phyloP scores from a whole-genome alignment of 140 eudicot genomes.

The Cichorium intybus region DNA sequence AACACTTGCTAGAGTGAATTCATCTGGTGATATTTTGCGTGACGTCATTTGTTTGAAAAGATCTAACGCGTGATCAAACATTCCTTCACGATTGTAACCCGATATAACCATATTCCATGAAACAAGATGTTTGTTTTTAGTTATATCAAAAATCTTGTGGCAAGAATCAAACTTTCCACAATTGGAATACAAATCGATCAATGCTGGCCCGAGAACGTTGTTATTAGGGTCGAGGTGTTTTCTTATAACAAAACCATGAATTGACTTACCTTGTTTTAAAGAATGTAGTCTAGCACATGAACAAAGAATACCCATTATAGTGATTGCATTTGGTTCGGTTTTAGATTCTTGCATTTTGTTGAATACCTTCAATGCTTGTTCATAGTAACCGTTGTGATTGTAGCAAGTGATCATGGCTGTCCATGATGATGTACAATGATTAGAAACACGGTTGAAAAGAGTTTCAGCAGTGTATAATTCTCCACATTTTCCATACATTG shows the following conservation, averaged over 20 bases:
- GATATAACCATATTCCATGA: constrained; percentile 81
- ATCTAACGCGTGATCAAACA: constrained; percentile 45
- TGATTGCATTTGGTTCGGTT: constrained; percentile 59
- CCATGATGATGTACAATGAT: constrained; percentile 45
- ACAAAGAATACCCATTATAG: constrained; percentile 58
- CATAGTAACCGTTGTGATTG: constrained; percentile 51
- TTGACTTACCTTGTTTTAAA: constrained; percentile 52
- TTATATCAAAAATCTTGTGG: constrained; percentile 38
- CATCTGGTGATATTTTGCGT: constrained; percentile 46
- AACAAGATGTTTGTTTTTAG: constrained; percentile 36
- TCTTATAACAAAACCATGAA: constrained; percentile 56
- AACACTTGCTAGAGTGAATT: constrained; percentile 60
- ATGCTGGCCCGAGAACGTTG: constrained; percentile 40
- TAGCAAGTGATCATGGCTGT: constrained; percentile 71
- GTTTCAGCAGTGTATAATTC: constrained; percentile 47
- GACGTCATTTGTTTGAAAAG: constrained; percentile 50
- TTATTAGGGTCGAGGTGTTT: constrained; percentile 38
- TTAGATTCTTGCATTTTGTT: constrained; percentile 39
- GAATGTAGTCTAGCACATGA: constrained; percentile 62
- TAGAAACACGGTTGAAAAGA: constrained; percentile 35
- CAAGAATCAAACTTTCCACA: constrained; percentile 44
- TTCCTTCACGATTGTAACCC: constrained; percentile 48
- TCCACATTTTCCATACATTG: constrained; percentile 86
- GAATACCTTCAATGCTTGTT: constrained; percentile 38
- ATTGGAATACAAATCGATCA: constrained; percentile 63